A percentile compares a stretch with the other conserved stretches of the same genome.
Evolutionary conservation across 2,329 filamentous ascomycete genomes (phyloP).

Genomic region (Akanthomyces lecanii): DNA sequence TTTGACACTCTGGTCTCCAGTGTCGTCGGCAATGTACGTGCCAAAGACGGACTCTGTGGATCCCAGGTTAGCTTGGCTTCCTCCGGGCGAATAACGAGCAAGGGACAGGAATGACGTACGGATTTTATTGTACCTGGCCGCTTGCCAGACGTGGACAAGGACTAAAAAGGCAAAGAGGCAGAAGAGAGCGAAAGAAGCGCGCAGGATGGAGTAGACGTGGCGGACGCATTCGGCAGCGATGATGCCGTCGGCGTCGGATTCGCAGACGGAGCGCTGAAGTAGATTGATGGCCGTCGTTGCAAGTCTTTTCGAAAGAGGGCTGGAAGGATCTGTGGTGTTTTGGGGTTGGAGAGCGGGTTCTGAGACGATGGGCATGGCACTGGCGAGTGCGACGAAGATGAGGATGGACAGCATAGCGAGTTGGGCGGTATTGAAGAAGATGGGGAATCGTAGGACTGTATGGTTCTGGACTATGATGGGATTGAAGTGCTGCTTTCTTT

Average conservation of each 20-base stretch:
- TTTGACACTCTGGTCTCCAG: neutral
- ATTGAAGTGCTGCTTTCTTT: too few relatives aligned
- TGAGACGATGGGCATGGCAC: conserved; percentile 12
- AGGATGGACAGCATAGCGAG: neutral
- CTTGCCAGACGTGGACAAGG: conserved; percentile 13
- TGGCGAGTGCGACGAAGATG: conserved; percentile 9
- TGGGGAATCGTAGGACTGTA: neutral
- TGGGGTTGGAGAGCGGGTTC: neutral
- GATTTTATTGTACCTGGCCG: conserved; percentile 6
- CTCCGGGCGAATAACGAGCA: neutral
- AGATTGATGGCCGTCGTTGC: neutral
- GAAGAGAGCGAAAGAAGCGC: conserved; percentile 8
- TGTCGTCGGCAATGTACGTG: conserved; percentile 2
- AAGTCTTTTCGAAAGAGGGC: neutral
- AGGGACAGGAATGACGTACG: neutral
- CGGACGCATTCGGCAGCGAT: neutral
- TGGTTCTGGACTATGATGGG: too few relatives aligned
- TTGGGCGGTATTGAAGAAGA: neutral
- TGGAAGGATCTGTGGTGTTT: neutral
- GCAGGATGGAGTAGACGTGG: neutral
- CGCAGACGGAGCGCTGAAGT: neutral
- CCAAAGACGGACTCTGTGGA: conserved; percentile 4
- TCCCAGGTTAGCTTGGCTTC: neutral
- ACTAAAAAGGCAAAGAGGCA: conserved; percentile 9
- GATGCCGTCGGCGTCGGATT: neutral